Conservation (phyloP, 2,329 filamentous ascomycete species). For the Alternaria sp. region DNA sequence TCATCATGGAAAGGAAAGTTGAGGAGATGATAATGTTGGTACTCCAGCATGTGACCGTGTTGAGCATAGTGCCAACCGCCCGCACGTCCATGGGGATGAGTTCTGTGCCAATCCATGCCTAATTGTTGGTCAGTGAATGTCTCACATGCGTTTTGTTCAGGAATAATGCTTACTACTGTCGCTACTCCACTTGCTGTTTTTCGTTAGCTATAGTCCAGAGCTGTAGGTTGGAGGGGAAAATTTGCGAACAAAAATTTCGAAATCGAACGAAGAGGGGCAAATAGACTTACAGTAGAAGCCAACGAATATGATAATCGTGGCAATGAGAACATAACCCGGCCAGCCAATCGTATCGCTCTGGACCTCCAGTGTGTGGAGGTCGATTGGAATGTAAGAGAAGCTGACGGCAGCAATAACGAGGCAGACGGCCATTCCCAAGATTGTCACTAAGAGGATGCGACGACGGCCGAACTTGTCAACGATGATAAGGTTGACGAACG, state of each 20-base stretch:
- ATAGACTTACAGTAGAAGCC: constrained; percentile 39
- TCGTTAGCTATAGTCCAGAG: background rate
- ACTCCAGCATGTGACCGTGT: constrained; percentile 46
- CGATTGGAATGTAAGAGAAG: constrained; percentile 70
- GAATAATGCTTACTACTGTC: background rate
- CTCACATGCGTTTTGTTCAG: too few relatives aligned
- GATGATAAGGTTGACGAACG: constrained; percentile 74
- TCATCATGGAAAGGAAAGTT: constrained; percentile 54
- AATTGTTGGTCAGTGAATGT: too few relatives aligned
- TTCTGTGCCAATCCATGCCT: constrained; percentile 40
- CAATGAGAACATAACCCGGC: constrained; percentile 49
- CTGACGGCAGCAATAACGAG: constrained; percentile 75
- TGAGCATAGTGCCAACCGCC: constrained; percentile 51
- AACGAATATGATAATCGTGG: constrained; percentile 51
- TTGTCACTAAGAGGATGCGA: constrained; percentile 61
- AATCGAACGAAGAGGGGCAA: background rate
- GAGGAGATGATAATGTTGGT: constrained; percentile 51
- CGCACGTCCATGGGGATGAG: constrained; percentile 51
- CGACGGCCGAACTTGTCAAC: constrained; percentile 83
- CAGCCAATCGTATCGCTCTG: constrained; percentile 42
- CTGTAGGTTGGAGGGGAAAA: too few relatives aligned
- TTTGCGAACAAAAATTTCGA: background rate
- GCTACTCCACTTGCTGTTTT: background rate
- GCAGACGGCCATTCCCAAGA: constrained; percentile 75
- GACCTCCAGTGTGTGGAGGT: constrained; percentile 47